Evolutionary conservation across 305 asterid genomes (phyloP), one percentile per base, ranked within the genome.

Genomic region (Fraxinus sp.): DNA sequence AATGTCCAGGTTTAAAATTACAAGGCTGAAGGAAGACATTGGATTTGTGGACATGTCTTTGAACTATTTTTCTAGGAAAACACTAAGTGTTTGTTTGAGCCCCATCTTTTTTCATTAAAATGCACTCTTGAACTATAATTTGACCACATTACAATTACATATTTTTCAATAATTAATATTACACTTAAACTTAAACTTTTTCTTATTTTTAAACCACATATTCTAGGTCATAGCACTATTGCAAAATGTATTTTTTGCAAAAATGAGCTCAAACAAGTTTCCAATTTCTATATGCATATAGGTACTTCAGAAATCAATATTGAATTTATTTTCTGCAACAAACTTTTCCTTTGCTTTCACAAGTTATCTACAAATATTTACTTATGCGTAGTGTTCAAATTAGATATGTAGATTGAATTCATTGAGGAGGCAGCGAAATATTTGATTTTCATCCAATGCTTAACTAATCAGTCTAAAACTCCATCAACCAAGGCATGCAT

Each of bases 41-140:
- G 46, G 11, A 78, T 90, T 90, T 84, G 87, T 87, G 59, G 79
- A 89, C 37, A 84, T 90, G 11, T 86, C 92, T 32, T 90, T 88
- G 80, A 86, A 83, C 75, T 88, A 88, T 76, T 46, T 90, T 41
- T 88, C 89, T 33, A 90, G 92, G 36, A 84, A 75, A 82, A 88
- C n/a, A 90, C 91, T 88, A 88, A 44, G 9, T 8, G 10, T 0
- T 37, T 36, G 41, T 36, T 36, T 36, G 41, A 36, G 1, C 9
- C 41, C 39, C 39, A 37, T 7, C 1, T 7, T 37, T 37, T 37
- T 7, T 9, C 10, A 37, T 37, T 9, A 37, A 37, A 37, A 37
- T 37, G 44, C 10, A 37, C 44, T 37, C 44, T 37, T 37, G 10
- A 7, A 37, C 44, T 37, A 8, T 37, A 1, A 37, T 7, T 37